These are phyloP conservation scores for Raffaelea deltoideospora DNA, from an alignment of 2,329 filamentous ascomycete genomes.

Conservation along the genomic window DNA sequence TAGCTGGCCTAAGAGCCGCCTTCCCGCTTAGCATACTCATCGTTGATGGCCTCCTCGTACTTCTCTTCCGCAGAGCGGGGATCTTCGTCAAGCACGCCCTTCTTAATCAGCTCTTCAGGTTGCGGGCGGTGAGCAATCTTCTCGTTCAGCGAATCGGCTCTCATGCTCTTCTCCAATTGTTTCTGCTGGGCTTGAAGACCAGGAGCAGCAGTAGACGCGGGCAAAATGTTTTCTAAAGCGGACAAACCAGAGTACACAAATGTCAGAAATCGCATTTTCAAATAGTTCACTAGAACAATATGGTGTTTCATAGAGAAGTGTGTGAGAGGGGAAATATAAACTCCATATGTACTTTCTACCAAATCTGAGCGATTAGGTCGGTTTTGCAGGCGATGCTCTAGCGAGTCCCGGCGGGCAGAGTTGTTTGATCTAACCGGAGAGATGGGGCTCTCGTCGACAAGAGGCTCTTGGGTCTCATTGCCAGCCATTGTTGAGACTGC, in stretches of 20 bases:
- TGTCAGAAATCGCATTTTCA: not conserved
- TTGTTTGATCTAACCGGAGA: conserved; percentile 32
- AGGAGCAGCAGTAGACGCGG: conserved; percentile 62
- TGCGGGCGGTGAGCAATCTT: conserved; percentile 66
- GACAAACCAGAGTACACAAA: not conserved
- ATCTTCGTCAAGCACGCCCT: conserved; percentile 63
- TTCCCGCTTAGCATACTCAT: conserved; percentile 48
- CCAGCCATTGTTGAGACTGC: conserved; percentile 22
- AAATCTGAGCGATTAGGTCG: conserved; percentile 64
- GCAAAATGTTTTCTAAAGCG: conserved; percentile 65
- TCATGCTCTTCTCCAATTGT: conserved; percentile 80
- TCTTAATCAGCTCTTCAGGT: conserved; percentile 61
- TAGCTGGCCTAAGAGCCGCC: conserved; percentile 34
- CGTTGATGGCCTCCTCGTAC: conserved; percentile 47
- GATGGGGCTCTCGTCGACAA: conserved; percentile 43
- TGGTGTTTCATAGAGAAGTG: no score
- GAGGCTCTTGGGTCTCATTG: conserved; percentile 12
- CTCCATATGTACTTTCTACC: conserved; percentile 50
- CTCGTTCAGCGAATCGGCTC: conserved; percentile 72
- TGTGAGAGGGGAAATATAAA: no score
- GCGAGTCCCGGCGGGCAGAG: conserved; percentile 46
- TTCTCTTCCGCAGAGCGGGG: conserved; percentile 41
- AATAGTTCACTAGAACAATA: not conserved
- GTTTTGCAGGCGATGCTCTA: conserved; percentile 57
- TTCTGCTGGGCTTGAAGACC: conserved; percentile 65